Evolutionary conservation across 495 filamentous ascomycete genomes (phyloP).

Genomic region (Chaetomium cochliodes): DNA sequence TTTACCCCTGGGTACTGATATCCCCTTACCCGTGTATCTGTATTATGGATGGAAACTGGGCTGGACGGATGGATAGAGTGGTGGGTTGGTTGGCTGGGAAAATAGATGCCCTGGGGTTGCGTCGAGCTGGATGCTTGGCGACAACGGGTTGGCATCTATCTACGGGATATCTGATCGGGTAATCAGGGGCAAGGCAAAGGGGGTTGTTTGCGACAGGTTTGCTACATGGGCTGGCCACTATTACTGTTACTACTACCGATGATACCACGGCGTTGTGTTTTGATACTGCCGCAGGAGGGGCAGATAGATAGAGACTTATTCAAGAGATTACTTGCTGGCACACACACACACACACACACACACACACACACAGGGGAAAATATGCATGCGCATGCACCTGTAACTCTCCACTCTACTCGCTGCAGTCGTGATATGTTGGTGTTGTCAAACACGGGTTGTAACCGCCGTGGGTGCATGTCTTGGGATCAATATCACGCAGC

Average conservation of each 20-base stretch:
- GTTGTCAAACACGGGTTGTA: neutral
- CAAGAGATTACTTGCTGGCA: conserved; percentile 2
- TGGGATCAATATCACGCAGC: conserved; percentile 13
- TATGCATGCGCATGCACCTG: neutral
- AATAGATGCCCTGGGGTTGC: neutral
- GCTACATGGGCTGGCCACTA: neutral
- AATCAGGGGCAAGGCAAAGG: neutral
- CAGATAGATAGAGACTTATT: neutral
- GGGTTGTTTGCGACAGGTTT: neutral
- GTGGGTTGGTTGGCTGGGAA: neutral
- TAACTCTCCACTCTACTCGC: too few species aligned
- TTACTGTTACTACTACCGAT: neutral
- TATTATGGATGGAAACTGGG: neutral
- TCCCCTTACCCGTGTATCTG: conserved; percentile 8
- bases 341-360: too few species aligned
- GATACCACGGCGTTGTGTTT: conserved; percentile 8
- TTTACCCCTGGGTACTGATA: conserved; percentile 12
- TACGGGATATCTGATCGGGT: neutral
- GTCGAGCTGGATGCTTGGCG: conserved; percentile 19
- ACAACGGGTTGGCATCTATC: neutral
- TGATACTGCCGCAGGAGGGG: neutral
- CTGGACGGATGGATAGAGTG: neutral
- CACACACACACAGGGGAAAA: too few species aligned
- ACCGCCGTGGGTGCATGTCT: conserved; percentile 11
- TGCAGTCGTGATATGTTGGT: neutral